These are phyloP conservation scores for Carex kokanica DNA, from an alignment of 176 grass and related monocot species.

Conservation along the genomic window DNA sequence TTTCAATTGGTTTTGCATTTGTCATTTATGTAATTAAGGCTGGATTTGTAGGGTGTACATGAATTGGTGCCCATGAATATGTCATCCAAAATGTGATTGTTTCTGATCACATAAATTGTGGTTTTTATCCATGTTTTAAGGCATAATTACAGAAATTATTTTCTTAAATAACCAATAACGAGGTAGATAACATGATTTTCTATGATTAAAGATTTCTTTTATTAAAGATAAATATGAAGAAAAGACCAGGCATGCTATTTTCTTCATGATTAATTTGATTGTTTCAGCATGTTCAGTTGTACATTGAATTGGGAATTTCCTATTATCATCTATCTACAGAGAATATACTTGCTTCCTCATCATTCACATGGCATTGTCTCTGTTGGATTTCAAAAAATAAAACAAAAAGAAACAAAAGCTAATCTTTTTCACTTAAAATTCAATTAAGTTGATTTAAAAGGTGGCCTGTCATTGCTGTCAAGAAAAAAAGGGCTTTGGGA, in stretches of 20 bases:
- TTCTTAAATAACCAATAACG: background rate
- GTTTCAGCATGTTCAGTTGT: slow-evolving; percentile 3
- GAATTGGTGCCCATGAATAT: slow-evolving; percentile 3
- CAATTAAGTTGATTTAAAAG: slow-evolving; percentile 1
- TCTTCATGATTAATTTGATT: slow-evolving; percentile 2
- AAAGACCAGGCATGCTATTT: background rate
- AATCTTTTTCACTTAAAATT: background rate
- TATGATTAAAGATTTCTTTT: background rate
- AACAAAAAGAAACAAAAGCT: slow-evolving; percentile 4
- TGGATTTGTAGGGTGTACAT: slow-evolving; percentile 13
- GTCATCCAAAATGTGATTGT: slow-evolving; percentile 4
- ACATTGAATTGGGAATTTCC: background rate
- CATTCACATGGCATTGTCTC: background rate
- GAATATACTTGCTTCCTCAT: slow-evolving; percentile 1
- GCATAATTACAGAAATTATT: background rate
- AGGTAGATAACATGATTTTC: background rate
- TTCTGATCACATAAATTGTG: slow-evolving; percentile 5
- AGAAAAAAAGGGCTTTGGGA: background rate
- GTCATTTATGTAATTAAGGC: slow-evolving; percentile 4
- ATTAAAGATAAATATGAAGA: background rate
- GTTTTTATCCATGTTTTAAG: background rate
- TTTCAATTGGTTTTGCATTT: background rate
- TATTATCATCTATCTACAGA: background rate
- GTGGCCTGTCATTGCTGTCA: slow-evolving; percentile 4
- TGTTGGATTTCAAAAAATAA: background rate